phyloP scores from a whole-genome alignment of 2,329 filamentous ascomycete genomes.

The Parascedosporium putredinis region DNA sequence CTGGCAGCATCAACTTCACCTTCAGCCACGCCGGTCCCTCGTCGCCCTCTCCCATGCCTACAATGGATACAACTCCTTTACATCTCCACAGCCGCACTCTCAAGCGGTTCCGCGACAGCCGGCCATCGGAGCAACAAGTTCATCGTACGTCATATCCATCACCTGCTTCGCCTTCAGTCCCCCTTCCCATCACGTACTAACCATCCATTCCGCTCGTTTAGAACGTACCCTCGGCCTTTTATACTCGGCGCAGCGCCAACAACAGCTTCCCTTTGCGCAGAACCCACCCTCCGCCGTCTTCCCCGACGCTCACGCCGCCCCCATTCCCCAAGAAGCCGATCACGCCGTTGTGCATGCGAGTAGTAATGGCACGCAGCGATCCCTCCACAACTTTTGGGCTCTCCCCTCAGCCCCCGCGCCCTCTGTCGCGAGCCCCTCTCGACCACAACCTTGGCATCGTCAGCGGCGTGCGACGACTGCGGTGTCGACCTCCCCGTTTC shows the following conservation, averaged over 20 bases:
- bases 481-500: slow-evolving; percentile 20
- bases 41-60: slow-evolving; percentile 18
- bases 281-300: slow-evolving; percentile 13
- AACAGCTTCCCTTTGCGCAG: slow-evolving; percentile 13
- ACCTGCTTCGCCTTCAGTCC: not conserved
- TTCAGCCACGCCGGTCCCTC: slow-evolving; percentile 25
- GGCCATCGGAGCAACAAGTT: slow-evolving; percentile 44
- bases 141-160: slow-evolving; percentile 35
- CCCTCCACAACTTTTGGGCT: slow-evolving; percentile 53
- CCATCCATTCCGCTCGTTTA: slow-evolving; percentile 19
- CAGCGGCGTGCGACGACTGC: slow-evolving; percentile 43
- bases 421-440: slow-evolving; percentile 15
- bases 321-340: not conserved
- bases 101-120: slow-evolving; percentile 49
- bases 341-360: not conserved
- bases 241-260: slow-evolving; percentile 41
- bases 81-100: slow-evolving; percentile 46
- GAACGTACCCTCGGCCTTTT: slow-evolving; percentile 48
- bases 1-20: slow-evolving; percentile 29
- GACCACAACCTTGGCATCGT: not conserved
- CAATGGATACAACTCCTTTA: slow-evolving; percentile 11
- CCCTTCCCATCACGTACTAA: not conserved
- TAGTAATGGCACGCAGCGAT: slow-evolving; percentile 28
- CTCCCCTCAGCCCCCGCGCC: slow-evolving; percentile 29
- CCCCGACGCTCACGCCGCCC: slow-evolving; percentile 10